These are phyloP conservation scores for Fusarium sp. DNA, from an alignment of 2,329 filamentous ascomycete species.

Conservation along the genomic window DNA sequence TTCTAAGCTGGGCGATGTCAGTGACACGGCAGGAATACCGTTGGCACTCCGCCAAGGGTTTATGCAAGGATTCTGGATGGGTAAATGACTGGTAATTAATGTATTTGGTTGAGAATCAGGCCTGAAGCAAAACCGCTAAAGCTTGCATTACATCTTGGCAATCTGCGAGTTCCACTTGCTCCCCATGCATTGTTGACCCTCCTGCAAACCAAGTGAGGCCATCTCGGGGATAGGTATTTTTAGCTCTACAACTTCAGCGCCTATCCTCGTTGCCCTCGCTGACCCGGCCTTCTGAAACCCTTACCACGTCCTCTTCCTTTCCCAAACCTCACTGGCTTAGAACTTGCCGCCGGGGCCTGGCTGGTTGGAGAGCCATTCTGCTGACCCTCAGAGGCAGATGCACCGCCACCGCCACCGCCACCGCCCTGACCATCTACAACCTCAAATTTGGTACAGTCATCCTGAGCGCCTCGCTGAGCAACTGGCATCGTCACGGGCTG, in stretches of 20 bases:
- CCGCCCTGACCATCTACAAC: not conserved
- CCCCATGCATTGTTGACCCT: no score
- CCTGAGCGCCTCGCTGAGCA: constrained; percentile 72
- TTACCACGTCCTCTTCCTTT: not conserved
- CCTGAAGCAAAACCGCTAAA: not conserved
- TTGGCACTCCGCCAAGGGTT: not conserved
- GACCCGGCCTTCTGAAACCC: not conserved
- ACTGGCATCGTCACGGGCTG: constrained; percentile 73
- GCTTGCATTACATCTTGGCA: not conserved
- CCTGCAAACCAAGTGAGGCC: not conserved
- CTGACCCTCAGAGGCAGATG: not conserved
- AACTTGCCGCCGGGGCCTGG: not conserved
- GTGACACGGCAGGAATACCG: not conserved
- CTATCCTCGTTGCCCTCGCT: not conserved
- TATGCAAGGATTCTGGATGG: not conserved
- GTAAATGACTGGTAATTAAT: not conserved
- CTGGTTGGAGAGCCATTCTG: not conserved
- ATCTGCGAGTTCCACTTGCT: not conserved
- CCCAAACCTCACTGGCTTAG: not conserved
- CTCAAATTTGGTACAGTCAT: constrained; percentile 61
- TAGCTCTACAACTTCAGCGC: not conserved
- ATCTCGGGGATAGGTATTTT: not conserved
- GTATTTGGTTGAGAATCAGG: not conserved
- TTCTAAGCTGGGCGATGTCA: not conserved
- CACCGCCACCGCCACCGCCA: not conserved